Base-by-base conservation (phyloP, 2,329 filamentous ascomycete genomes). In the Claviceps sorghi region DNA sequence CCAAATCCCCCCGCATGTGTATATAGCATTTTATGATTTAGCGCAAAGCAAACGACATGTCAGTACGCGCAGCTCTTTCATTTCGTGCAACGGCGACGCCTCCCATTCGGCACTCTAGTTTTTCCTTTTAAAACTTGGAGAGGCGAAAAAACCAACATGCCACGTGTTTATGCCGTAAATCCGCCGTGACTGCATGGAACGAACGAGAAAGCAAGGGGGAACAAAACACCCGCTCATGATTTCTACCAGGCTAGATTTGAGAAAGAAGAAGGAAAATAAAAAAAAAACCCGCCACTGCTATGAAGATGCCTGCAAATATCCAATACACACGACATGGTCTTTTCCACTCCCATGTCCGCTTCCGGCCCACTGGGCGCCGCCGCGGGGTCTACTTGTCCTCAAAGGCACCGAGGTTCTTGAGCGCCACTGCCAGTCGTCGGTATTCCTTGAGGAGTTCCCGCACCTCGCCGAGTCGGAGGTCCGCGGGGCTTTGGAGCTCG, bases 381-480 rank as follows among this genome's bases (percentile, higher is more conserved):
- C 11, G 7, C 41, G 42, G 17, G 10, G 15, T 13, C 10, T 50
- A 68, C 52, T 67, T 67, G 19, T 70, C 69, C 55, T 75, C 74
- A 60, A 84, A 80, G 10, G 79, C 80, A 21, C 75, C 80, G 62
- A 79, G 68, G 48, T 82, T 78, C 59, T 79, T 80, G 53, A 90
- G 64, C 9, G 78, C 78, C 30, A 73, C 73, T 0, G 84, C 85
- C 47, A 91, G 68, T 51, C 86, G 73, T 59, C 86, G 79, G 61
- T 91, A 91, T 64, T 91, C 86, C 52, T 79, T 75, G 22, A 91
- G 67, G 48, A 91, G 69, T 52, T 85, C 79, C 26, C 84, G 68
- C 19, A 91, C 81, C 60, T 91, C 87, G n/a, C 80, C 78, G 29
- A 91, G 70, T 52, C 75, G 81, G 30, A 91, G 71, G 47, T 91